Conservation (phyloP, 352 stramenopile species). For the Phytopythium mirpurense region DNA sequence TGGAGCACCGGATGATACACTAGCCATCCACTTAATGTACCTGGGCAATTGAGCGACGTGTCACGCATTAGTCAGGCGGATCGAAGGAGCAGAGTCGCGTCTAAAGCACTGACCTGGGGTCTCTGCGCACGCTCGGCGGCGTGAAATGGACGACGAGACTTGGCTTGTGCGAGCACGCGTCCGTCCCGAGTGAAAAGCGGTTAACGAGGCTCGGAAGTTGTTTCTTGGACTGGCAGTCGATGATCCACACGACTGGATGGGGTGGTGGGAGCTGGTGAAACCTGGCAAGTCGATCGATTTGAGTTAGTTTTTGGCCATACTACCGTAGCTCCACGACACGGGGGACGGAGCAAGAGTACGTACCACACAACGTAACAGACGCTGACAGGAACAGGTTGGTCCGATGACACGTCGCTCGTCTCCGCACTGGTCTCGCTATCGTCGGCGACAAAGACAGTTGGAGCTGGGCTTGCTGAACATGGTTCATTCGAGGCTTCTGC, state of each 20-base stretch:
- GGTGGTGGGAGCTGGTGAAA: slow-evolving; percentile 6
- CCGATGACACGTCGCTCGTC: slow-evolving; percentile 11
- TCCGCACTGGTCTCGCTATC: background rate
- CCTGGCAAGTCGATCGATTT: slow-evolving; percentile 12
- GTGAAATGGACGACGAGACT: slow-evolving; percentile 56
- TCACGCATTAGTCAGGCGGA: background rate
- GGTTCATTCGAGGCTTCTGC: too few species aligned
- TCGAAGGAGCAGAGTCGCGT: background rate
- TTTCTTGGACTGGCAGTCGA: slow-evolving; percentile 31
- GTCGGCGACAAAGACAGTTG: background rate
- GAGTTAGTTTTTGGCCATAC: too few species aligned
- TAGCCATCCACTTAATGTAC: slow-evolving; percentile 7
- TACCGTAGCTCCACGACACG: too few species aligned
- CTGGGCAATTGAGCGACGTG: slow-evolving; percentile 3
- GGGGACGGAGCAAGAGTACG: background rate
- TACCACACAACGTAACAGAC: slow-evolving; percentile 6
- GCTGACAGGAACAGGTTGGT: background rate
- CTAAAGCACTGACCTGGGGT: slow-evolving; percentile 16
- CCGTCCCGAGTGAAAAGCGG: slow-evolving; percentile 13
- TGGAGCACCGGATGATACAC: background rate
- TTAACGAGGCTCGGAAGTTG: slow-evolving; percentile 24
- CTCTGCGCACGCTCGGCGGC: slow-evolving; percentile 16
- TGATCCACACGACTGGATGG: slow-evolving; percentile 47
- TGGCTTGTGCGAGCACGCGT: slow-evolving; percentile 21
- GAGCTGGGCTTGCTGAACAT: background rate